Evolutionary conservation across 2,329 filamentous ascomycete species (phyloP), one percentile per base, ranked within the genome.

Genomic region (Trichoderma asperellum): DNA sequence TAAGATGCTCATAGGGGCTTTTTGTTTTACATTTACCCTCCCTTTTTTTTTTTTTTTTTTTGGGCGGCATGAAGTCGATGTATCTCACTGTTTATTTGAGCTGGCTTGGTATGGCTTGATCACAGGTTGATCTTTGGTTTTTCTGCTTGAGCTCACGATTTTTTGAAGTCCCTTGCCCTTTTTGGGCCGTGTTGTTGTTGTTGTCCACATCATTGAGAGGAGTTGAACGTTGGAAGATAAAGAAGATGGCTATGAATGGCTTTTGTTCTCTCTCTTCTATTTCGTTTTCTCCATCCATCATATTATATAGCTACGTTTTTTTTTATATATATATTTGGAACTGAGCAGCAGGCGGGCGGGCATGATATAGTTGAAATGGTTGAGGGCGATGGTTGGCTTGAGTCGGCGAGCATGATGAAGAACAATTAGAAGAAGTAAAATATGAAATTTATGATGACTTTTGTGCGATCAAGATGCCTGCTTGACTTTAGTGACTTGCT

Each of bases 61-160:
- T n/a, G 52, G 53, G 62, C 62, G 53, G 62, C 35, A 65, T 57
- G 62, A 65, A 43, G 27, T 18, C 14, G 52, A 65, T 65, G 62
- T 57, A 65, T 65, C 62, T 24, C 53, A 55, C 53, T 43, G 18
- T 35, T 53, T 65, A 47, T 24, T 65, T n/a, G 12, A 47, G 27
- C 35, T 65, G 27, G 35, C 27, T 56, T 65, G 35, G 35, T 57
- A 56, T 47, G 62, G 62, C 62, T 65, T 65, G 62, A 43, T 57
- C 58, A 32, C 27, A 65, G n/a, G 52, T 24, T 32, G 35, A 47
- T 34, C 18, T 53, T 65, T 57, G 62, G 27, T 40, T 57, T 56
- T 56, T 27, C 43, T 65, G 52, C 61, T 62, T 24, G 29, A 52
- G 43, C 59, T 62, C n/a, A 52, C 29, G 59, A 56, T 32, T 16